phyloP scores from a whole-genome alignment of 495 filamentous ascomycete species.

The Sordaria brevicollis region DNA sequence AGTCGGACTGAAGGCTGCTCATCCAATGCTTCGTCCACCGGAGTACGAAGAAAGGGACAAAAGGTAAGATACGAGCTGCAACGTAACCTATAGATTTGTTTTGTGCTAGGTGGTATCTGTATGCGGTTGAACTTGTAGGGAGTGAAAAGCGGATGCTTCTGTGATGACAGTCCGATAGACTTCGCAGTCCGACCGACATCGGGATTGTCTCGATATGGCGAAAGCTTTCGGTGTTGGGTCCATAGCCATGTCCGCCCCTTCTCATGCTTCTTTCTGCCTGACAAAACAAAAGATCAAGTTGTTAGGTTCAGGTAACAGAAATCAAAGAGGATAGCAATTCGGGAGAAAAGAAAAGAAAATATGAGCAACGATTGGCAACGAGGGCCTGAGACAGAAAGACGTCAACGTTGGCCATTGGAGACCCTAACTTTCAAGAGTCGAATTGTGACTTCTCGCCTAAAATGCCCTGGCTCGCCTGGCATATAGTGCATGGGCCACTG shows the following conservation, averaged over 20 bases:
- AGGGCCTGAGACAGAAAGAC: not conserved
- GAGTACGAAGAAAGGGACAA: not conserved
- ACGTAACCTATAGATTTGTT: conserved; percentile 7
- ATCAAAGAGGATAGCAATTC: not conserved
- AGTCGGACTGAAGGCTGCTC: not conserved
- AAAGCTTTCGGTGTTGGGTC: not conserved
- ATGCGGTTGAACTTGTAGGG: not conserved
- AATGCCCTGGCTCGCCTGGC: not conserved
- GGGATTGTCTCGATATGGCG: not conserved
- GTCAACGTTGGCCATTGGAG: not conserved
- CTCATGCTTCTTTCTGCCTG: not conserved
- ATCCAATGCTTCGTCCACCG: not conserved
- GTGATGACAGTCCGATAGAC: not conserved
- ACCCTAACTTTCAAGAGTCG: not conserved
- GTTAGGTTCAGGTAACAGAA: not conserved
- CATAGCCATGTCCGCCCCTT: not conserved
- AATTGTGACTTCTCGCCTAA: not conserved
- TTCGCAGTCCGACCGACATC: not conserved
- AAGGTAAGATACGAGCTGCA: conserved; percentile 15
- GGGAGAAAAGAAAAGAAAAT: not conserved
- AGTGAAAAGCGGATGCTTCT: too few species aligned
- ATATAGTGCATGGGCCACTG: not conserved
- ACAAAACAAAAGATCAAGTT: not conserved
- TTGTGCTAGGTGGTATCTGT: not conserved
- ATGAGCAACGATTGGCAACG: not conserved